phyloP scores from a whole-genome alignment of 2,329 filamentous ascomycete species.

The Alternaria incomplexa region DNA sequence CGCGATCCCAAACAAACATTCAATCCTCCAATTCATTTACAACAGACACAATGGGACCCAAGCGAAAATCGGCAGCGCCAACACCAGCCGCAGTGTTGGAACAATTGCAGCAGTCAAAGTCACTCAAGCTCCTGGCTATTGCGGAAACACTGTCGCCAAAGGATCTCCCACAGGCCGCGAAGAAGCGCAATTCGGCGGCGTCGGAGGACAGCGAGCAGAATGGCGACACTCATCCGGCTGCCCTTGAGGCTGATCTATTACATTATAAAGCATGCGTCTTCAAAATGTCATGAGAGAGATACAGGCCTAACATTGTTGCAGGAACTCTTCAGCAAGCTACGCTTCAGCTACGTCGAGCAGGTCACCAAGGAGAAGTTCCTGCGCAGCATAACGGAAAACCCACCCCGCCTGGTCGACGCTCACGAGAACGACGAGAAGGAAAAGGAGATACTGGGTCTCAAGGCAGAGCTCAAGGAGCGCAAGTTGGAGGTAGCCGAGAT shows the following conservation, averaged over 20 bases:
- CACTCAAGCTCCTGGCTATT: constrained; percentile 74
- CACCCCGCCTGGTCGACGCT: constrained; percentile 81
- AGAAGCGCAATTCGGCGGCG: constrained; percentile 59
- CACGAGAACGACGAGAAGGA: constrained; percentile 70
- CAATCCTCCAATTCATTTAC: constrained; percentile 1
- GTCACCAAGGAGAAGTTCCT: constrained; percentile 99
- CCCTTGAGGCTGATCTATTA: constrained; percentile 79
- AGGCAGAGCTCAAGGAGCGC: constrained; percentile 76
- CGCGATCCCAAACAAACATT: constrained; percentile 40
- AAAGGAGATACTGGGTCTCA: constrained; percentile 70
- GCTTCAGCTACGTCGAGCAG: constrained; percentile 97
- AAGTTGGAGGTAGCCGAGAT: constrained; percentile 80
- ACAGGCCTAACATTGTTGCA: constrained; percentile 36
- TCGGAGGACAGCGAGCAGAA: constrained; percentile 74
- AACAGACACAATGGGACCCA: constrained; percentile 32
- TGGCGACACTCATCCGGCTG: constrained; percentile 69
- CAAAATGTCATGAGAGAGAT: neutral
- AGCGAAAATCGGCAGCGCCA: constrained; percentile 26
- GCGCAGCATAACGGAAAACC: constrained; percentile 87
- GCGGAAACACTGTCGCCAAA: constrained; percentile 74
- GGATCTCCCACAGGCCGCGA: constrained; percentile 46
- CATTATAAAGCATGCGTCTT: constrained; percentile 73
- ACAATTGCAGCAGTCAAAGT: constrained; percentile 65
- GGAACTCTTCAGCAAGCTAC: constrained; percentile 93
- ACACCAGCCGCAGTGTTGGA: constrained; percentile 51